Base-by-base conservation (phyloP, 1,139 yeast species). In the Kazachstania sp. region DNA sequence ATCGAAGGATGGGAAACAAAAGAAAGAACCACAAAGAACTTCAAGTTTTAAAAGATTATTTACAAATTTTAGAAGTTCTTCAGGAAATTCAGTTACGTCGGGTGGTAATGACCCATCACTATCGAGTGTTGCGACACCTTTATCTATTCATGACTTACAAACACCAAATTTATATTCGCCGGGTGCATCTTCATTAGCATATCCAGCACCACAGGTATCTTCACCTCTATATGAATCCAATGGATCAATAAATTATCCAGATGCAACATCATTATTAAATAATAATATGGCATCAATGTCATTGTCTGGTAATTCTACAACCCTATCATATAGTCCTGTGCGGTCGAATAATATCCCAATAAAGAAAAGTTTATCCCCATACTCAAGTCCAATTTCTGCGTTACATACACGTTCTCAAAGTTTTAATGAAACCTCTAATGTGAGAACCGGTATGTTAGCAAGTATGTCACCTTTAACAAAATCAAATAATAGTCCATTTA, bases 1-100 rank as follows among this genome's bases (percentile, higher is more conserved):
- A 13, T 23, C 30, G 4, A 20, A 49, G 34, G 53, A 56, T 8
- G 38, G 35, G 4, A 37, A 37, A 3, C 38, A 39, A 4, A 28
- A 13, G 29, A 30, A 30, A 15, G 41, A 34, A 23, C 34, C 52
- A n/a, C 49, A 51, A 20, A 50, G 60, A 45, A 47, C 53, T 6
- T 52, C 63, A 16, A 56, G 61, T 45, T 49, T 58, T 20, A 57
- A 54, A 39, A 56, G 51, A 35, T 43, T 57, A 29, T 40, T 50
- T 36, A 32, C 44, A 1, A 32, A 31, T 39, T 37, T 45, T 18
- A 45, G 43, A 23, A 39, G 41, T 29, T 29, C 47, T 9, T 45
- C 47, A 12, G 42, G 34, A 29, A 39, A 39, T 26, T 45, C 47
- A 4, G 20, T 16, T 7, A 39, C 19, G 2, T 32, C 47, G 9